Base-by-base conservation (phyloP, 768 basidiomycete genomes). In the Mycena vitilis region DNA sequence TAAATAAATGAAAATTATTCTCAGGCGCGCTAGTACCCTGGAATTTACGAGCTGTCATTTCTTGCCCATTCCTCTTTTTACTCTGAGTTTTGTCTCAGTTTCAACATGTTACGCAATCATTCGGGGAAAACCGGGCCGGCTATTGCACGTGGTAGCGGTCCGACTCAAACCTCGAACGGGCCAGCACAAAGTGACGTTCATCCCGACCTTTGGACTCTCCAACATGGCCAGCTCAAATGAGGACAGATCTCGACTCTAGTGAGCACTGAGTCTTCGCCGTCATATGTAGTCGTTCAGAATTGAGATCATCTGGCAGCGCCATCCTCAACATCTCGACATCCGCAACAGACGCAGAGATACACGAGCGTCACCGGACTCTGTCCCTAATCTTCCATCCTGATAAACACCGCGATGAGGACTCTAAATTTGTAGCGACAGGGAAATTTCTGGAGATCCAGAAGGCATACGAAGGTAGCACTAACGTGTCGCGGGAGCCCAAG, bases 311-410 rank as follows among this genome's bases (percentile, higher is more conserved):
- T n/a, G 30, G 15, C 65, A 90, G 91, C 76, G 80, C 90, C 11
- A 85, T 94, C 42, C 85, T 95, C 51, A 95, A 95, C 75, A 77
- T 95, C 55, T 84, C 89, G 18, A 84, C 78, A 57, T 83, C 85
- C 6, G 92, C 93, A 0, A 87, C 89, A 2, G 84, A 87, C 65
- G 80, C 81, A 55, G 92, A 95, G 73, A 90, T 95, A 66, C 85
- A 92, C 56, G 93, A 94, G 63, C 84, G 89, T 42, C 92, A 95
- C 77, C 83, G 87, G 48, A 76, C 87, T 7, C 78, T 95, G 34
- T 95, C 94, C 5, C 84, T 95, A 36, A 80, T 91, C 22, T 94
- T 93, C 70, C 95, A 97, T 73, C 95, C 95, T 0, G 95, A 97
- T 84, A 91, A 91, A 75, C 92, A 95, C 66, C 85, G 82, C 23